Percentiles rank a stretch among this genome's conserved stretches.
These are phyloP conservation scores for Hypoxylon rickii DNA, from an alignment of 495 filamentous ascomycete genomes.

Conservation along the genomic window DNA sequence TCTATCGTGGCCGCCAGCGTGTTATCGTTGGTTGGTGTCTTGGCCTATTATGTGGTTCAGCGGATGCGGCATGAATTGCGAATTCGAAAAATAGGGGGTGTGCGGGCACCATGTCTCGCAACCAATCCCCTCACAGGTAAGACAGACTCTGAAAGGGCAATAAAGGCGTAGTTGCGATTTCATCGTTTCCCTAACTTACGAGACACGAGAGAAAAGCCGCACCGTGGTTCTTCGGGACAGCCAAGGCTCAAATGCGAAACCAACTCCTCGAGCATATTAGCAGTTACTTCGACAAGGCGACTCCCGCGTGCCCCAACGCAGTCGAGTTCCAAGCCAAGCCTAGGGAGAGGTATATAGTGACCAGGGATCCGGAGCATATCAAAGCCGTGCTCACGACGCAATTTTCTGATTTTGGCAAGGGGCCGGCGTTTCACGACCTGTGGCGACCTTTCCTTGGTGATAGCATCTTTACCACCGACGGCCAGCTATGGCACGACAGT, in stretches of 20 bases:
- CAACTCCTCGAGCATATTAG: conserved; percentile 40
- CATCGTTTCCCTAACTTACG: conserved; percentile 3
- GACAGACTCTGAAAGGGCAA: background rate
- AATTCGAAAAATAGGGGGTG: conserved; percentile 31
- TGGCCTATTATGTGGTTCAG: conserved; percentile 20
- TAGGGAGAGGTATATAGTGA: conserved; percentile 50
- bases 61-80: conserved; percentile 18
- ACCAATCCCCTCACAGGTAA: conserved; percentile 29
- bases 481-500: conserved; percentile 57
- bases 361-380: conserved; percentile 60
- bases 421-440: conserved; percentile 51
- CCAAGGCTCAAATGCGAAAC: conserved; percentile 39
- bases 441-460: conserved; percentile 62
- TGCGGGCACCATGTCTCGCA: conserved; percentile 17
- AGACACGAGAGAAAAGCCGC: conserved; percentile 13
- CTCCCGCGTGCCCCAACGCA: conserved; percentile 44
- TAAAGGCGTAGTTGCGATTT: background rate
- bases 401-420: conserved; percentile 62
- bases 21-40: conserved; percentile 8
- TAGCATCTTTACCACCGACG: conserved; percentile 63
- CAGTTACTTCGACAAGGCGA: conserved; percentile 35
- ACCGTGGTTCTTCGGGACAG: conserved; percentile 8
- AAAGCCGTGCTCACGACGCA: conserved; percentile 61
- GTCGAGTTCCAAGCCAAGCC: conserved; percentile 43
- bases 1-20: conserved; percentile 1